A percentile compares a stretch with the other conserved stretches of the same genome.
phyloP scores from a whole-genome alignment of 1,139 yeast genomes.

The Blastobotrys aristatus region DNA sequence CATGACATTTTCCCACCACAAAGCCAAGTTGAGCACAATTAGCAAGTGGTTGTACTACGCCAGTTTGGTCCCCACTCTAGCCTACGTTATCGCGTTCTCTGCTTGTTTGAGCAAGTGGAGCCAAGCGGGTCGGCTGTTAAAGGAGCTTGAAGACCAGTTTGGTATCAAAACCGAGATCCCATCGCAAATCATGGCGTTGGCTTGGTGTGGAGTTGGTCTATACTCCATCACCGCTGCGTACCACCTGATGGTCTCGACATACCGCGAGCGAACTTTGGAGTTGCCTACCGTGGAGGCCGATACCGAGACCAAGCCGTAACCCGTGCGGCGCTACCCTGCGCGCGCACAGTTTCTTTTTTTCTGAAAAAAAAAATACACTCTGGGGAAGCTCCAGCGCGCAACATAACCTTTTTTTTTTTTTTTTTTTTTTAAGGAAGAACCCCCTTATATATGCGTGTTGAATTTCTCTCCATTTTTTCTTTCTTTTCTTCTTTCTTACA shows the following conservation, averaged over 20 bases:
- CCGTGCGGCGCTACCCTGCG: too few species aligned
- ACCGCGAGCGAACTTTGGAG: not conserved
- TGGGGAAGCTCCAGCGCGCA: too few species aligned
- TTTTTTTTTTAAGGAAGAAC: too few species aligned
- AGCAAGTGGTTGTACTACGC: not conserved
- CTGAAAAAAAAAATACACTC: too few species aligned
- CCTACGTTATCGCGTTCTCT: not conserved
- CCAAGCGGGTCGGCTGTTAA: not conserved
- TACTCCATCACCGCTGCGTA: not conserved
- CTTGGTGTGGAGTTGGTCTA: not conserved
- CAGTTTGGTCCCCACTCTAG: too few species aligned
- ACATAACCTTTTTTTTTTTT: too few species aligned
- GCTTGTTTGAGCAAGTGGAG: not conserved
- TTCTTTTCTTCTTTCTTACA: not conserved
- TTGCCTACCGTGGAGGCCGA: not conserved
- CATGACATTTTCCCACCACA: too few species aligned
- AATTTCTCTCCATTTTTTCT: not conserved
- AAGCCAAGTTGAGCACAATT: not conserved
- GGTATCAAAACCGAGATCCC: not conserved
- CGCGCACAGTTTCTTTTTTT: too few species aligned
- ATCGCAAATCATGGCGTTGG: not conserved
- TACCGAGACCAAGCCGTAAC: too few species aligned
- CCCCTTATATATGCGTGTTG: not conserved
- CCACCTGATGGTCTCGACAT: not conserved
- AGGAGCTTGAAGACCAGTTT: not conserved